Evolutionary conservation across 2,329 filamentous ascomycete genomes (phyloP), one percentile per base, ranked within the genome.

Genomic region (Myriosclerotinia duriaeana): DNA sequence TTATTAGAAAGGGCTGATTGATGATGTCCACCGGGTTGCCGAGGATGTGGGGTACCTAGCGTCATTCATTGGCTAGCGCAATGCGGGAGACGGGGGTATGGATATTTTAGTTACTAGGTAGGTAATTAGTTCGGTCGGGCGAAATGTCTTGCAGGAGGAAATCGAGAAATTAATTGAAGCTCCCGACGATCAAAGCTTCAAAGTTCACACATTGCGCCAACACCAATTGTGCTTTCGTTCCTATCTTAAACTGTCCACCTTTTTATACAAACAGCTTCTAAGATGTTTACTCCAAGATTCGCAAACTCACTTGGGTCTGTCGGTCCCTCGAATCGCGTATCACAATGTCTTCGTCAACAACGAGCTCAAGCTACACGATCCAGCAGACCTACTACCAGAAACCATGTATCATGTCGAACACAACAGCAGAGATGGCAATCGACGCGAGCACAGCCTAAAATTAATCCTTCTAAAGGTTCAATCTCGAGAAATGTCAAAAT

Each of bases 271-370:
- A 17, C 30, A 52, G 59, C 53, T 66, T 9, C 20, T 5, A 69
- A n/a, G 4, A 76, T 76, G 74, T 74, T 74, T 52, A 54, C 68
- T 36, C 70, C 73, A 56, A 67, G 71, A n/a, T 60, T 74, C 12
- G 60, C 65, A 55, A 69, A 58, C 26, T 66, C 69, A 12, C 22
- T 71, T 7, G 69, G 73, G 15, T 71, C 72, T 38, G 53, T 66
- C 20, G 34, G 30, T n/a, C 30, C 58, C 26, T 68, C 73, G 9
- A 69, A 50, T 52, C 66, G 67, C 36, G 65, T 68, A 52, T 56
- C 71, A 30, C 72, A 74, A 74, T 75, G 72, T 64, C 64, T 75
- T 8, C 72, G 70, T 55, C 72, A 72, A 62, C 71, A 69, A 64
- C 72, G 66, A 54, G 53, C 67, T 36, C 69, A 72, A 53, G 69